Evolutionary conservation across 2,329 filamentous ascomycete genomes (phyloP).

Genomic region (Trichoderma sp.): DNA sequence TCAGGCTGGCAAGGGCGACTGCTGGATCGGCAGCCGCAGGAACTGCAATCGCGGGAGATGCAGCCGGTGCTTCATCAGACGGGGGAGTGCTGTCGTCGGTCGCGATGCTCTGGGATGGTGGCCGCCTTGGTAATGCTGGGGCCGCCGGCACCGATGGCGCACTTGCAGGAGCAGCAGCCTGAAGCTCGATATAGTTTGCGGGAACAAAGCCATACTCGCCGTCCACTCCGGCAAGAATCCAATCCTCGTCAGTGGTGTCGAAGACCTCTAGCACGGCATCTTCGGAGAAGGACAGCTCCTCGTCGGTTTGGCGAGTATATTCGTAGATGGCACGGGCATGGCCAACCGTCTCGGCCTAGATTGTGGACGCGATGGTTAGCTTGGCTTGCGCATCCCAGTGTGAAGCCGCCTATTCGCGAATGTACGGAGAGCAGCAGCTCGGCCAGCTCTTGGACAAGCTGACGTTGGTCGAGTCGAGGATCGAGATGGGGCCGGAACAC

Average conservation of each 20-base stretch:
- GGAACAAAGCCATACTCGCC: conserved; percentile 92
- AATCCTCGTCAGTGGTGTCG: conserved; percentile 89
- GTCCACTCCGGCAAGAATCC: conserved; percentile 85
- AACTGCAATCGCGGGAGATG: conserved; percentile 49
- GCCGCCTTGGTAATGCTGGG: conserved; percentile 46
- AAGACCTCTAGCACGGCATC: conserved; percentile 80
- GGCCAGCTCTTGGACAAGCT: background rate
- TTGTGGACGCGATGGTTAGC: conserved; percentile 37
- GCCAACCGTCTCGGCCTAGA: conserved; percentile 38
- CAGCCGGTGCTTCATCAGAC: conserved; percentile 38
- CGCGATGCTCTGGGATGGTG: conserved; percentile 34
- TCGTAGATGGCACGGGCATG: conserved; percentile 94
- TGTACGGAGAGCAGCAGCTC: background rate
- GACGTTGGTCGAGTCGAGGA: background rate
- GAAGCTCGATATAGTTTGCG: conserved; percentile 88
- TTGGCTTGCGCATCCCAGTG: conserved; percentile 35
- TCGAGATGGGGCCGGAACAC: background rate
- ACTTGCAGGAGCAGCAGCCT: conserved; percentile 46
- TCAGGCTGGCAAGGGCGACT: conserved; percentile 54
- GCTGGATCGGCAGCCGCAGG: conserved; percentile 50
- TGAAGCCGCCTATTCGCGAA: background rate
- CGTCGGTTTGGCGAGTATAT: conserved; percentile 94
- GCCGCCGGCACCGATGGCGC: conserved; percentile 38
- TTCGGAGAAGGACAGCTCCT: conserved; percentile 94
- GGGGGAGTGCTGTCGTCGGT: background rate